These are phyloP conservation scores for Termitomyces sp. DNA, from an alignment of 768 basidiomycete genomes.

Conservation along the genomic window DNA sequence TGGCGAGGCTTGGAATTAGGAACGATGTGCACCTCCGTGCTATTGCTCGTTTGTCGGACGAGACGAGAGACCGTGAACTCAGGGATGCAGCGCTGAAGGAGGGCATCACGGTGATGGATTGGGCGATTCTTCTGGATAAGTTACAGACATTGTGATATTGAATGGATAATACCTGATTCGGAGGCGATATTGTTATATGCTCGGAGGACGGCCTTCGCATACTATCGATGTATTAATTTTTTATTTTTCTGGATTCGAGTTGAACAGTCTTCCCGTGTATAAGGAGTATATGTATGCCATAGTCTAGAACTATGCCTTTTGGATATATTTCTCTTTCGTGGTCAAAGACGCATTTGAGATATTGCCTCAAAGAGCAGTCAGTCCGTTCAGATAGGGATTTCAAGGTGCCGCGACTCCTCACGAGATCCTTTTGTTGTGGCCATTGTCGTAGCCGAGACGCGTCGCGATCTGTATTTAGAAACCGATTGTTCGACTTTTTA, in stretches of 20 bases:
- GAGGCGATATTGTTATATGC: no score
- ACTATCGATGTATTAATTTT: not conserved
- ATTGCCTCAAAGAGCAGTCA: no score
- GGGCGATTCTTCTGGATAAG: conserved; percentile 74
- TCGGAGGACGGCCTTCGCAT: not conserved
- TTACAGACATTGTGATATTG: conserved; percentile 33
- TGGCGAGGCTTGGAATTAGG: conserved; percentile 56
- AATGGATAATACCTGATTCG: not conserved
- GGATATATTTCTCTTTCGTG: no score
- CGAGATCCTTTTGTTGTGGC: no score
- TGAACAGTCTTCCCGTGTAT: not conserved
- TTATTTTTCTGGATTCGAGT: not conserved
- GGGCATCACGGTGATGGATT: conserved; percentile 72
- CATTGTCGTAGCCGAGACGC: not conserved
- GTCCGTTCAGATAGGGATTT: no score
- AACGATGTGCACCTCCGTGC: conserved; percentile 61
- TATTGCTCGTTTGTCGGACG: conserved; percentile 55
- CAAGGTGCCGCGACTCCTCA: no score
- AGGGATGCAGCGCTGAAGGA: conserved; percentile 64
- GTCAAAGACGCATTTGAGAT: no score
- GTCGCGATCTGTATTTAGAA: not conserved
- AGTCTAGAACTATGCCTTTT: not conserved
- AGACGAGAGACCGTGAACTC: conserved; percentile 65
- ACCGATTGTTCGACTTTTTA: not conserved
- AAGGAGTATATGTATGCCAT: not conserved